Percentiles rank a stretch among this genome's conserved stretches.
phyloP scores from a whole-genome alignment of 208 protist genomes.

The Entamoeba invadens region DNA sequence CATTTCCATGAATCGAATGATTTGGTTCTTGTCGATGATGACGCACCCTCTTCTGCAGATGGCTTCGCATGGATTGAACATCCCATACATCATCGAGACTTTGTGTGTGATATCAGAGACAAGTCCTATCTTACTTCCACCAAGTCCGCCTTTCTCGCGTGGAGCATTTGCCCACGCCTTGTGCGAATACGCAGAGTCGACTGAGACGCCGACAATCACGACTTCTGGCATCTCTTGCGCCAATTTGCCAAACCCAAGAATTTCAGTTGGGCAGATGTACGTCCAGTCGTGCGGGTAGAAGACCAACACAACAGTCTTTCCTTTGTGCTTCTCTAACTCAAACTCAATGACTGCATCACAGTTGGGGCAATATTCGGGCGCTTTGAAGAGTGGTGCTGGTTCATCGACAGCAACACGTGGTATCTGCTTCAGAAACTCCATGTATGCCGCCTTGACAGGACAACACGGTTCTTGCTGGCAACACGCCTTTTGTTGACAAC shows the following conservation, averaged over 20 bases:
- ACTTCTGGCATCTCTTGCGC: background rate
- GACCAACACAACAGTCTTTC: constrained; percentile 17
- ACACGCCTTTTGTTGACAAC: no score
- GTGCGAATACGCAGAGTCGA: constrained; percentile 58
- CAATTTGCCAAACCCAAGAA: constrained; percentile 7
- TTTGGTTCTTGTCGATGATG: no score
- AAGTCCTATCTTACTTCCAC: constrained; percentile 74
- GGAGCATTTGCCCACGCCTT: constrained; percentile 76
- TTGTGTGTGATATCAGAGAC: constrained; percentile 73
- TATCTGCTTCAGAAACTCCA: no score
- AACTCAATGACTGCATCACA: background rate
- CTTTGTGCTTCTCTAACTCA: constrained; percentile 7
- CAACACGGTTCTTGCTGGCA: no score
- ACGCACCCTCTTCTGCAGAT: no score
- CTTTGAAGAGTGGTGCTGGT: background rate
- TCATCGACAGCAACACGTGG: no score
- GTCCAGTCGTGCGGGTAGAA: constrained; percentile 27
- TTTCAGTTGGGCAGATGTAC: constrained; percentile 34
- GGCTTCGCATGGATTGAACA: no score
- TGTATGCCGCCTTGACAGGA: no score
- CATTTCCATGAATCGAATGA: no score
- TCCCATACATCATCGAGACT: constrained; percentile 67
- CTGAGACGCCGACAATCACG: constrained; percentile 6
- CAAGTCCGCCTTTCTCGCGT: constrained; percentile 81
- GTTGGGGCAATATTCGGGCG: background rate